Base-by-base conservation (phyloP, 305 asterid genomes). In the Fraxinus latifolia region DNA sequence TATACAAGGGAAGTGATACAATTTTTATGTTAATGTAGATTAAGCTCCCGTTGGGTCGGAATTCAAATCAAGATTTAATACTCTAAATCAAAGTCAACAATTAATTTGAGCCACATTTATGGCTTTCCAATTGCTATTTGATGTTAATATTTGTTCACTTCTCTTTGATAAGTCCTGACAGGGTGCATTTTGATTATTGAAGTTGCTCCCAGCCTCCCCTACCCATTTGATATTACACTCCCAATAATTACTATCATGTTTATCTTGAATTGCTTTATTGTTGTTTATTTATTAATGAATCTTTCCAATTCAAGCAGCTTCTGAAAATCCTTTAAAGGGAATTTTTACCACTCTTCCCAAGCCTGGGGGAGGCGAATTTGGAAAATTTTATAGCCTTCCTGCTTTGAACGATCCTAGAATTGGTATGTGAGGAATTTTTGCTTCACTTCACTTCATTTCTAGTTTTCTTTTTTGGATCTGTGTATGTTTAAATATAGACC, bases 331-430 rank as follows among this genome's bases (percentile, higher is more conserved):
- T 82, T 94, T 90, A 86, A 84, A 75, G 39, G 92, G 92, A 67
- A 90, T 94, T 80, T 86, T 94, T 82, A 83, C 88, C 37, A 87
- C 89, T 84, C 98, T 94, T 83, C 96, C 98, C 81, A 94, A 91
- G 85, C 90, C 90, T 81, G 97, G 92, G 86, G 97, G 98, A 75
- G 98, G 98, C 8, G 97, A 94, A 85, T 94, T 90, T 72, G 98
- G 97, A 89, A 93, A 94, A 73, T 93, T 89, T 84, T 92, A 93
- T 77, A 93, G 96, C 87, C 94, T 93, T 80, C 91, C 95, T 68
- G 97, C 96, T 71, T 87, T 94, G 79, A 93, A 93, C 60, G 95
- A 94, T 86, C 96, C 98, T 31, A 90, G 96, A 88, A 76, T 93
- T 70, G 97, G 97, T 91, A 90, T 9, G 94, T 27, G 47, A 36